Conservation (phyloP, 2,329 filamentous ascomycete genomes). For the Esteya vermicola region DNA sequence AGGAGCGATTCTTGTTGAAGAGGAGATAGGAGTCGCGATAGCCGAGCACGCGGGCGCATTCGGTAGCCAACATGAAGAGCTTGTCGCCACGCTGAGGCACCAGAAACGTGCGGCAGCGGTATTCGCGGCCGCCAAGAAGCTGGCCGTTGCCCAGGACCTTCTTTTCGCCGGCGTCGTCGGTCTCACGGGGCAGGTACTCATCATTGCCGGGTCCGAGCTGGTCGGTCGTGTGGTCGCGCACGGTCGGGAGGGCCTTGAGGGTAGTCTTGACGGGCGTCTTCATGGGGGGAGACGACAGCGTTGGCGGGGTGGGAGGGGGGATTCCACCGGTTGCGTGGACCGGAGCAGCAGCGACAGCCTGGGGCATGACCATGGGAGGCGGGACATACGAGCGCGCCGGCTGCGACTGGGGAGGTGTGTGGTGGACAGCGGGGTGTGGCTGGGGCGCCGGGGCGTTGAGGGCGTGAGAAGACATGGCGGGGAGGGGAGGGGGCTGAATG, state of each 20-base stretch:
- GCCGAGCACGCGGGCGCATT: constrained; percentile 84
- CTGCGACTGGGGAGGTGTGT: not conserved
- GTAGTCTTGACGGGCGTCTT: constrained; percentile 69
- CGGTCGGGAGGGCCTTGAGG: constrained; percentile 87
- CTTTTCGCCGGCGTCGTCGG: constrained; percentile 83
- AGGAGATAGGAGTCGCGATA: constrained; percentile 96
- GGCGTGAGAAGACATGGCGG: constrained; percentile 9
- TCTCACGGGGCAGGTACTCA: constrained; percentile 88
- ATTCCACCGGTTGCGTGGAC: constrained; percentile 27
- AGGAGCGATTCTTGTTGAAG: constrained; percentile 95
- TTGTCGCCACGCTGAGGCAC: constrained; percentile 86
- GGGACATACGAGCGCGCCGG: constrained; percentile 16
- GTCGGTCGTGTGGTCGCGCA: constrained; percentile 93
- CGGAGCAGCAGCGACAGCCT: constrained; percentile 26
- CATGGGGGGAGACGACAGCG: constrained; percentile 49
- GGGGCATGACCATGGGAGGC: constrained; percentile 15
- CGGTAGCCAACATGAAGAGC: constrained; percentile 96
- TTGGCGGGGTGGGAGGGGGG: constrained; percentile 18
- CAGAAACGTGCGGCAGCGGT: constrained; percentile 84
- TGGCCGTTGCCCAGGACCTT: constrained; percentile 81
- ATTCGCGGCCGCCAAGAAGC: constrained; percentile 69
- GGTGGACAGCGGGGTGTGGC: constrained; percentile 2
- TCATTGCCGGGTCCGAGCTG: constrained; percentile 80
- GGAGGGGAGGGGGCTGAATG: constrained; percentile 15
- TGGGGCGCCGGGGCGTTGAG: constrained; percentile 2